A percentile compares a stretch with the other conserved stretches of the same genome.
phyloP scores from a whole-genome alignment of 108 stramenopile genomes.

The Skeletonema potamos region DNA sequence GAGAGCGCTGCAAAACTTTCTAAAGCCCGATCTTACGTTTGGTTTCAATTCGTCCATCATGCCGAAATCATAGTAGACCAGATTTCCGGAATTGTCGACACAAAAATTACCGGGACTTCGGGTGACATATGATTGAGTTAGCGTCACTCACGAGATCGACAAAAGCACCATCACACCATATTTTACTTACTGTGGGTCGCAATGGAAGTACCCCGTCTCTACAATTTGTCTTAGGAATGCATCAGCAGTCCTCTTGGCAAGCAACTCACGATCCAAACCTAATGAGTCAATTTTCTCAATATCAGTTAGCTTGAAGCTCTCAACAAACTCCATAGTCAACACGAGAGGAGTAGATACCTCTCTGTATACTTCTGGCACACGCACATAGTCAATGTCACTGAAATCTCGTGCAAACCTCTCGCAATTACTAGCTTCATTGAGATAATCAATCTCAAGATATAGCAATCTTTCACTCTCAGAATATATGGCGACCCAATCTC shows the following conservation, averaged over 20 bases:
- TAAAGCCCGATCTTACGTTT: constrained; percentile 81
- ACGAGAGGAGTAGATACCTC: constrained; percentile 86
- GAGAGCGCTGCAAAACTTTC: constrained; percentile 85
- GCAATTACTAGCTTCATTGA: constrained; percentile 89
- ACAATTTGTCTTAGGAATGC: constrained; percentile 91
- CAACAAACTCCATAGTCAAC: constrained; percentile 93
- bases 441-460: constrained; percentile 95
- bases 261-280: constrained; percentile 78
- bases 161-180: not conserved
- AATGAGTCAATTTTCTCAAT: constrained; percentile 72
- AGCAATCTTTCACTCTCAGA: constrained; percentile 87
- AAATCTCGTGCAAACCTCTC: constrained; percentile 79
- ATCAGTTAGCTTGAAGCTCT: constrained; percentile 91
- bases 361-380: constrained; percentile 82
- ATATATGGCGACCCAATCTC: constrained; percentile 94
- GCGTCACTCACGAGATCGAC: not conserved
- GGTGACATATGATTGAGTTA: not conserved
- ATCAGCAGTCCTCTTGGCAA: constrained; percentile 91
- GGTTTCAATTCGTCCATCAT: constrained; percentile 96
- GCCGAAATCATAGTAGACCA: constrained; percentile 96
- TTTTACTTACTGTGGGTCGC: constrained; percentile 34
- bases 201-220: constrained; percentile 68
- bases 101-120: constrained; percentile 60
- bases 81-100: constrained; percentile 79
- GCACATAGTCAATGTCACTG: constrained; percentile 77